These are phyloP conservation scores for Alternaria angustiovoidea DNA, from an alignment of 2,329 filamentous ascomycete genomes.

Conservation along the genomic window DNA sequence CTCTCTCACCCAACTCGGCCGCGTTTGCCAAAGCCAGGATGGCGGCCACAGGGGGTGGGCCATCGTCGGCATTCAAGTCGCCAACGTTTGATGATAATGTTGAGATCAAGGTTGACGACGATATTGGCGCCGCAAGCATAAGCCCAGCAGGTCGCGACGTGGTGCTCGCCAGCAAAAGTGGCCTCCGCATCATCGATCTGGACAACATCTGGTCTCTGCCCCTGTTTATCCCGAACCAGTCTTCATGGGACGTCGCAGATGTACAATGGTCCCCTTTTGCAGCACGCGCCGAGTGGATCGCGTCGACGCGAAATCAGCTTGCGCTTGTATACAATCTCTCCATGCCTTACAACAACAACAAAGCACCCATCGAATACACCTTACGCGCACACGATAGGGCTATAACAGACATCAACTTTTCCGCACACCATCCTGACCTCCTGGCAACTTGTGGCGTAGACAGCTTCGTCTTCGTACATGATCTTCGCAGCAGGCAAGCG, in stretches of 20 bases:
- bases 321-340: constrained; percentile 92
- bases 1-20: not conserved
- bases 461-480: constrained; percentile 93
- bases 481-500: constrained; percentile 67
- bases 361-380: constrained; percentile 87
- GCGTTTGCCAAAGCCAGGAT: constrained; percentile 18
- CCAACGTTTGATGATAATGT: constrained; percentile 86
- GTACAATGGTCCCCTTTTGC: constrained; percentile 98
- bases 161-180: constrained; percentile 84
- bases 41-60: constrained; percentile 36
- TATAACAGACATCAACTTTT: constrained; percentile 97
- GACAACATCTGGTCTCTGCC: constrained; percentile 89
- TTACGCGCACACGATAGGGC: constrained; percentile 85
- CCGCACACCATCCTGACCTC: constrained; percentile 87
- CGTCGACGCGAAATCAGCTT: constrained; percentile 92
- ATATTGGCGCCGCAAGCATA: constrained; percentile 88
- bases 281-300: constrained; percentile 88
- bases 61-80: constrained; percentile 75
- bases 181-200: constrained; percentile 88
- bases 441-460: constrained; percentile 92
- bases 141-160: constrained; percentile 91
- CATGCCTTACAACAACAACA: constrained; percentile 60
- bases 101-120: constrained; percentile 79
- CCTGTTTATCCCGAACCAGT: constrained; percentile 82
- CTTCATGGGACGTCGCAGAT: constrained; percentile 94